Evolutionary conservation across 2,329 filamentous ascomycete genomes (phyloP).

Genomic region (Albifimbria verrucaria): DNA sequence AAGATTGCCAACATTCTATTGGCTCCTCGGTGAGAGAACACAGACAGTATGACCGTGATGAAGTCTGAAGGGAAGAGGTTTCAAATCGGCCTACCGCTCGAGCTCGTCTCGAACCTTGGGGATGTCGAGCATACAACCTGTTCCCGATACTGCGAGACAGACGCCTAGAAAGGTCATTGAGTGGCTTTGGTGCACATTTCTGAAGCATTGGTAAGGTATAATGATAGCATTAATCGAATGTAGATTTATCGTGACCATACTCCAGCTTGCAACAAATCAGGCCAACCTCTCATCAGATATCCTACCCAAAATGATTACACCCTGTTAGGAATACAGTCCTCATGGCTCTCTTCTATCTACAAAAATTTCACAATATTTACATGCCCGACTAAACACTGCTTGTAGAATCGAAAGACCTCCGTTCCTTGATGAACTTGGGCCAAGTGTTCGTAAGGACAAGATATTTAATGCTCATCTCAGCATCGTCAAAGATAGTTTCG

Average conservation of each 20-base stretch:
- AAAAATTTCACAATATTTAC: neutral
- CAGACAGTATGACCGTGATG: too few species aligned
- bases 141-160: too few species aligned
- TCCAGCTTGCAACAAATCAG: neutral
- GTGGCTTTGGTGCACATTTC: too few species aligned
- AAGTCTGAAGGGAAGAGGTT: too few species aligned
- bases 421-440: slow-evolving; percentile 51
- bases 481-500: slow-evolving; percentile 53
- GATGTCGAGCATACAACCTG: too few species aligned
- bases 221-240: neutral
- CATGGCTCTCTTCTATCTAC: neutral
- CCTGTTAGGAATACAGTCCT: neutral
- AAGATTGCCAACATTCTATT: too few species aligned
- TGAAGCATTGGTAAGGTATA: too few species aligned
- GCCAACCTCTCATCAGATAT: neutral
- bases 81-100: too few species aligned
- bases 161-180: too few species aligned
- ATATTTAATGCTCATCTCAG: slow-evolving; percentile 61
- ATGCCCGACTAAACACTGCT: neutral
- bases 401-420: slow-evolving; percentile 17
- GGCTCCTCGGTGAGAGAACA: too few species aligned
- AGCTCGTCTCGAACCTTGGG: too few species aligned
- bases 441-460: slow-evolving; percentile 67
- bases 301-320: neutral
- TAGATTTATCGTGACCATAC: neutral